These are phyloP conservation scores for Baffinella frigidus DNA, from an alignment of 208 protist genomes.

Conservation along the genomic window DNA sequence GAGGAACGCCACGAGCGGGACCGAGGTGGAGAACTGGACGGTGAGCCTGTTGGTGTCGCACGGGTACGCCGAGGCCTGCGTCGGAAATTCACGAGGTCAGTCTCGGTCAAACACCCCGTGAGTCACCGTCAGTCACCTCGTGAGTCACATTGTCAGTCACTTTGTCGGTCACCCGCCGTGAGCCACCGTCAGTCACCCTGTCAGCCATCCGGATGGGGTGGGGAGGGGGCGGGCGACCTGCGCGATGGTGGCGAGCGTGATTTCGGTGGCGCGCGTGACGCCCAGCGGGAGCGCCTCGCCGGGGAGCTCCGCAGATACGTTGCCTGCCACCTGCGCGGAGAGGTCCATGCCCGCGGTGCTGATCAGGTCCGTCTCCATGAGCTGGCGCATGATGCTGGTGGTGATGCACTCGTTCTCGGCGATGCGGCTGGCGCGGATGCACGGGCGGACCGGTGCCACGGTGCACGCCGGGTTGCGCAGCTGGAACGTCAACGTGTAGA, in stretches of 20 bases:
- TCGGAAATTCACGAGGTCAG: too few species aligned
- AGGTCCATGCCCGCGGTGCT: not conserved
- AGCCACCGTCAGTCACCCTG: too few species aligned
- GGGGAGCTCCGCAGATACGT: too few species aligned
- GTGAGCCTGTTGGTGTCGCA: conserved; percentile 7
- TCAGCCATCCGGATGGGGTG: too few species aligned
- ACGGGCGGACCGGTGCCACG: not conserved
- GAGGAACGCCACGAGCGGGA: not conserved
- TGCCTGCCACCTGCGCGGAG: not conserved
- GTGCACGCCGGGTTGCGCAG: conserved; percentile 5
- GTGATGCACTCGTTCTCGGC: not conserved
- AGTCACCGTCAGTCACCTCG: too few species aligned
- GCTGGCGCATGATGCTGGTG: not conserved
- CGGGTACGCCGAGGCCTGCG: conserved; percentile 1
- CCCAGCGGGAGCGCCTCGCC: not conserved
- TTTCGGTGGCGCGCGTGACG: not conserved
- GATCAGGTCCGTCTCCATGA: not conserved
- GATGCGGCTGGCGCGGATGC: not conserved
- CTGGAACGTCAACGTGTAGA: conserved; percentile 10
- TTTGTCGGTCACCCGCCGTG: too few species aligned
- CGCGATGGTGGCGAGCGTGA: not conserved
- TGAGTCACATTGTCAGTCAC: too few species aligned
- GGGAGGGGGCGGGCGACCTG: too few species aligned
- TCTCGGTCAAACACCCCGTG: too few species aligned
- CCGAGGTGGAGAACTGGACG: not conserved